A percentile compares a stretch with the other conserved stretches of the same genome.
These are phyloP conservation scores for Hylodesmum podocarpum DNA, from an alignment of 306 rosid genomes.

Conservation along the genomic window DNA sequence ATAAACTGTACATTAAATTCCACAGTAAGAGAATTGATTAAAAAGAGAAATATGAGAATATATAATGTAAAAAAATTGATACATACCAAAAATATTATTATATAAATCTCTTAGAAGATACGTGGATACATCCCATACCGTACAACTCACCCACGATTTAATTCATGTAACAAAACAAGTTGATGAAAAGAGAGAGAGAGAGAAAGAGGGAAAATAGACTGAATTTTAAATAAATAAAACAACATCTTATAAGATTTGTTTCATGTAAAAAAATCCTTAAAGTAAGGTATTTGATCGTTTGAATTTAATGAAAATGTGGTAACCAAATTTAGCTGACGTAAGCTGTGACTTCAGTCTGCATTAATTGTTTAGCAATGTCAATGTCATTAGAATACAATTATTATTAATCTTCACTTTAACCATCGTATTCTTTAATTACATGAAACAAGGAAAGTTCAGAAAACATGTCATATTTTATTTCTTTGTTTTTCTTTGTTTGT, in stretches of 20 bases:
- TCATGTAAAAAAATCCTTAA: neutral
- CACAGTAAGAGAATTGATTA: no score
- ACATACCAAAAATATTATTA: no score
- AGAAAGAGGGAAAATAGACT: neutral
- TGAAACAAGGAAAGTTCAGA: neutral
- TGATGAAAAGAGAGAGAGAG: neutral
- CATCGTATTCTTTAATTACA: neutral
- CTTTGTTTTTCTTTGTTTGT: no score
- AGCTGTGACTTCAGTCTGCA: slow-evolving; percentile 18
- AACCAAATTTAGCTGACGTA: neutral
- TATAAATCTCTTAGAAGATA: no score
- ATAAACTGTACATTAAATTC: no score
- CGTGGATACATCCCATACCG: no score
- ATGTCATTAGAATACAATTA: neutral
- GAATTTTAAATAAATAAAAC: neutral
- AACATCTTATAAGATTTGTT: neutral
- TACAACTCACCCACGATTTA: neutral
- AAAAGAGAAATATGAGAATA: no score
- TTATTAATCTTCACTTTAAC: neutral
- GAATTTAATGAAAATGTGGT: neutral
- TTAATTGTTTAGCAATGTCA: neutral
- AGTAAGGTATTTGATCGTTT: neutral
- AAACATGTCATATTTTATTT: neutral
- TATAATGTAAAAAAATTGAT: no score
- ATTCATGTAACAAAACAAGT: slow-evolving; percentile 1